Conservation (phyloP, 768 basidiomycete species). For the Lentinus tigrinus region DNA sequence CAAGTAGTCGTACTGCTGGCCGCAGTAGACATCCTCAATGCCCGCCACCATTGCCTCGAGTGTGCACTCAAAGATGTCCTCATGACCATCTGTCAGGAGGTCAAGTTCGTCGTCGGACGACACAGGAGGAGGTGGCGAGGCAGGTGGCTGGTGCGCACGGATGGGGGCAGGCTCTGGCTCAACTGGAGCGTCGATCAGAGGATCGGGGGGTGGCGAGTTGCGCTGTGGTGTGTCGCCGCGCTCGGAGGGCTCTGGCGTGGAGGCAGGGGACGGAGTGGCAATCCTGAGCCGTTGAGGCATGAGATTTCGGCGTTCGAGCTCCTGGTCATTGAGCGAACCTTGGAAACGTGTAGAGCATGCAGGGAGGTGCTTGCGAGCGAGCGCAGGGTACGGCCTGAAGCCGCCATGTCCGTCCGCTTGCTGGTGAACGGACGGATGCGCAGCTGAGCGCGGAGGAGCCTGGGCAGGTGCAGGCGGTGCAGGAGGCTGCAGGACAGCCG, state of each 20-base stretch:
- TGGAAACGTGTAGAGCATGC: not conserved
- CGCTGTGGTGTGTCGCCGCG: not conserved
- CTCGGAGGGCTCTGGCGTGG: constrained; percentile 3
- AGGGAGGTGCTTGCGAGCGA: constrained; percentile 5
- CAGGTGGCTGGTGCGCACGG: not conserved
- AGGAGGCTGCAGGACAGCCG: constrained; percentile 1
- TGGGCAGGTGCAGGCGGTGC: not conserved
- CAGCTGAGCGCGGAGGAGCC: not conserved
- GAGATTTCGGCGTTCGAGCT: not conserved
- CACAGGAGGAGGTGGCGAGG: not conserved
- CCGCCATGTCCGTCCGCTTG: not conserved
- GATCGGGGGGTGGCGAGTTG: not conserved
- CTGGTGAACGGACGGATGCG: not conserved
- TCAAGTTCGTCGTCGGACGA: constrained; percentile 3
- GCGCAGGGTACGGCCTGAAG: constrained; percentile 1
- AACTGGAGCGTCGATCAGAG: not conserved
- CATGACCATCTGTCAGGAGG: not conserved
- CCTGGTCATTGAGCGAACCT: constrained; percentile 3
- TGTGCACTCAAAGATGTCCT: not conserved
- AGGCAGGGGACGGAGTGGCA: not conserved
- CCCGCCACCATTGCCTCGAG: constrained; percentile 1
- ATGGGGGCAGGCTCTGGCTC: not conserved
- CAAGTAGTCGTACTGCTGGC: not conserved
- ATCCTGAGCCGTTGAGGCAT: not conserved
- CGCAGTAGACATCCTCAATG: constrained; percentile 3